Evolutionary conservation across 352 stramenopile species (phyloP), one percentile per base, ranked within the genome.

Genomic region (Phytopythium cucurbitacearum): DNA sequence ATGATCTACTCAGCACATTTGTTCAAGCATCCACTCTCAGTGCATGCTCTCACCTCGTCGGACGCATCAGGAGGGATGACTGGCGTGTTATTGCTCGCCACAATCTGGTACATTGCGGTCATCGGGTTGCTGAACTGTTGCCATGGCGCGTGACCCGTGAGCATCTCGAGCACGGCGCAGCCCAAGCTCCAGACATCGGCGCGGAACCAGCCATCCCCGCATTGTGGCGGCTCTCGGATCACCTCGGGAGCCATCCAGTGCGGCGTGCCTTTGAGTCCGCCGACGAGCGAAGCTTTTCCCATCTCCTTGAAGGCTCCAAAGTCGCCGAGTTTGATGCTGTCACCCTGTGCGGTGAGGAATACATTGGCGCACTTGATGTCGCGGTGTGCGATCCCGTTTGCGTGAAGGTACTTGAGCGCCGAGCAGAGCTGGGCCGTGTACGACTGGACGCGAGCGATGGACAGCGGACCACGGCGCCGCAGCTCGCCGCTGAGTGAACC

Each of bases 161-260:
- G 62, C 92, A 98, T 98, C 67, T 98, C 92, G 37, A 98, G 71
- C 11, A 97, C 63, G 1, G 88, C 87, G 60, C 92, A 98, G 6
- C 93, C 93, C 5, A 98, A 62, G 60, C 85, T 96, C 93, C 93
- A 98, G 8, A 98, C 79, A 41, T 98, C 93, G 11, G 91, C 91
- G 48, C 86, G 79, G 53, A 92, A 86, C 89, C 89, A 97, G 15
- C 78, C 71, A 42, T 87, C 76, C 34, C 80, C 21, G 2, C 21
- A 28, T 28, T 28, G 21, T 43, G 47, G 48, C 2, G 77, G 61
- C 56, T 85, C 72, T 16, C 73, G 62, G 44, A 97, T 96, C 9
- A 97, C 80, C 46, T 97, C 91, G 0, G 89, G 91, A 0, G 91
- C 90, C 87, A 97, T 97, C 89, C 89, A 97, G 36, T 93, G 87